phyloP scores from a whole-genome alignment of 2,329 filamentous ascomycete species.

The Cryphonectria radicalis region DNA sequence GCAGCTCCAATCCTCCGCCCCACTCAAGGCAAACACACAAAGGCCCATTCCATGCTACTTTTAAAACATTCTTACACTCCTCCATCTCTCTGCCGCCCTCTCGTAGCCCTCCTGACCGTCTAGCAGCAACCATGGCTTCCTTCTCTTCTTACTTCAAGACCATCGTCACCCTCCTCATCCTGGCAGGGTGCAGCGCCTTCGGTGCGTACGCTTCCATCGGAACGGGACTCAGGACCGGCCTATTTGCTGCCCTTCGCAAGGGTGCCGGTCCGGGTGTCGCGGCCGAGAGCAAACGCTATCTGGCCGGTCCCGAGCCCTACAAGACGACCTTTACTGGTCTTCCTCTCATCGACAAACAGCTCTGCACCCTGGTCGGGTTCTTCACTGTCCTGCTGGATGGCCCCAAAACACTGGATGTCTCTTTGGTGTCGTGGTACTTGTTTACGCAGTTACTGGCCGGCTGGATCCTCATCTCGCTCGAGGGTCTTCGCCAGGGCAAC shows the following conservation, averaged over 20 bases:
- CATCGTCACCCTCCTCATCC: conserved; percentile 10
- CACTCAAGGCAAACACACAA: no score
- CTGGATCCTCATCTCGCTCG: conserved; percentile 30
- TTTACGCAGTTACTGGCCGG: conserved; percentile 29
- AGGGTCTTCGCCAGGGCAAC: conserved; percentile 32
- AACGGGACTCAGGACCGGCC: conserved; percentile 7
- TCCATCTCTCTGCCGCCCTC: background rate
- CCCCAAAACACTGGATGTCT: conserved; percentile 26
- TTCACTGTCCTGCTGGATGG: conserved; percentile 29
- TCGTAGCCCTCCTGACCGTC: background rate
- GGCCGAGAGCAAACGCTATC: conserved; percentile 13
- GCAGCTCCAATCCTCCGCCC: no score
- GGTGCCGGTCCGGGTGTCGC: conserved; percentile 4
- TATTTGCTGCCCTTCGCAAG: conserved; percentile 14
- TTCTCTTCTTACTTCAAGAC: background rate
- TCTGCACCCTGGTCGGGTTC: conserved; percentile 24
- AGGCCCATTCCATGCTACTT: background rate
- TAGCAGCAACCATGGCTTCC: conserved; percentile 3
- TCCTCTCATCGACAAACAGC: conserved; percentile 18
- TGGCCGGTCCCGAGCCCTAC: conserved; percentile 25
- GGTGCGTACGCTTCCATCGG: conserved; percentile 28
- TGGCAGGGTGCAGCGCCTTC: conserved; percentile 23
- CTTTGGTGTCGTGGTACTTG: conserved; percentile 28
- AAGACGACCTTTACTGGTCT: conserved; percentile 28
- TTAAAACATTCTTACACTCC: background rate